Percentiles rank a stretch among this genome's conserved stretches.
Evolutionary conservation across 176 grass and related monocot genomes (phyloP).

Genomic region (Juncus inflexus): DNA sequence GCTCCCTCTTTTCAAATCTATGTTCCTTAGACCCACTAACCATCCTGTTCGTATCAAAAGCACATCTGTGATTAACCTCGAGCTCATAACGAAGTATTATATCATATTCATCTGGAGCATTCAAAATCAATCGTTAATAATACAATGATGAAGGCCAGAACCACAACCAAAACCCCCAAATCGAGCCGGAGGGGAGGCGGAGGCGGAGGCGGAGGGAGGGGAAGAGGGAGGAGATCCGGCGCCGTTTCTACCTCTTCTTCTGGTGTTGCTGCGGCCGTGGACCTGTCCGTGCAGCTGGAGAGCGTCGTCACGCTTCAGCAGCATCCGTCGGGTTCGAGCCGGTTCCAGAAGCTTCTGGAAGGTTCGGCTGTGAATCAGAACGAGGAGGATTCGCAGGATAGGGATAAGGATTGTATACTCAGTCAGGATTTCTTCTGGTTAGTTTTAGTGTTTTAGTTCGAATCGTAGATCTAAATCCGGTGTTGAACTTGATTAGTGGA

Average conservation of each 20-base stretch:
- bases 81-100: too few species aligned
- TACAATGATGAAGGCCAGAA: too few species aligned
- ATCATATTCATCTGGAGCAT: too few species aligned
- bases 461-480: background rate
- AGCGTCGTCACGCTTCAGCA: conserved; percentile 35
- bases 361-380: conserved; percentile 15
- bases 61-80: too few species aligned
- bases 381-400: conserved; percentile 44
- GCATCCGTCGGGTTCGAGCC: conserved; percentile 21
- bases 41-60: too few species aligned
- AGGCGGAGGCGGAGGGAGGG: conserved; percentile 2
- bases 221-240: conserved; percentile 20
- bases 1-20: too few species aligned
- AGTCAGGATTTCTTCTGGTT: conserved; percentile 99
- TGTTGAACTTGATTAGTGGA: background rate
- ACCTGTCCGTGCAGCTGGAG: conserved; percentile 63
- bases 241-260: background rate
- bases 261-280: conserved; percentile 24
- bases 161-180: conserved; percentile 20
- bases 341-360: conserved; percentile 61
- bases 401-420: conserved; percentile 73
- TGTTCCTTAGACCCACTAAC: too few species aligned
- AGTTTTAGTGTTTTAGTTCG: background rate
- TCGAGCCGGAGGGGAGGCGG: background rate
- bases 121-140: too few species aligned